Percentiles rank a stretch among this genome's conserved stretches.
phyloP scores from a whole-genome alignment of 2,329 filamentous ascomycete genomes.

The Hypoxylon sp. region DNA sequence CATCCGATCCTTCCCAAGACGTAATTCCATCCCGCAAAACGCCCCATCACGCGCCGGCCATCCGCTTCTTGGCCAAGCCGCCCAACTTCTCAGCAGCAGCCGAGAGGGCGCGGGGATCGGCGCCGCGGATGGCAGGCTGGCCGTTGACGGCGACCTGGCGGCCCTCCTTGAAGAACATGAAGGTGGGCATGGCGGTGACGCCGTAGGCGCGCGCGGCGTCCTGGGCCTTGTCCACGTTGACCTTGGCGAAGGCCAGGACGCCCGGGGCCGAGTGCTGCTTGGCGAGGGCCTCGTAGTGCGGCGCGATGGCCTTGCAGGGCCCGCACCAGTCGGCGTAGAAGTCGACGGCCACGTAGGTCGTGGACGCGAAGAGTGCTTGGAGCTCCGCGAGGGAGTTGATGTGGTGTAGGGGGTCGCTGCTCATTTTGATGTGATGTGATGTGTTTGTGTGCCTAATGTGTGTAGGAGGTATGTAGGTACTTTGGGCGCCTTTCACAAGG shows the following conservation, averaged over 20 bases:
- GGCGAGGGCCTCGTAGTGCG: slow-evolving; percentile 66
- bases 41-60: slow-evolving; percentile 32
- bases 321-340: slow-evolving; percentile 74
- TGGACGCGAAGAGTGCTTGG: slow-evolving; percentile 62
- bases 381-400: slow-evolving; percentile 64
- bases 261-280: slow-evolving; percentile 57
- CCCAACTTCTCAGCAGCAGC: slow-evolving; percentile 57
- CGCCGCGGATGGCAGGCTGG: slow-evolving; percentile 56
- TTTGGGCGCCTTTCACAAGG: neutral
- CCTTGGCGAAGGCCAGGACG: slow-evolving; percentile 68
- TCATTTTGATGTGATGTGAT: slow-evolving; percentile 20
- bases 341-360: slow-evolving; percentile 68
- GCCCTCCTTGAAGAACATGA: slow-evolving; percentile 72
- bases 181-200: slow-evolving; percentile 71
- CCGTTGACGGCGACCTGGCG: slow-evolving; percentile 61
- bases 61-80: slow-evolving; percentile 56
- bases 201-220: slow-evolving; percentile 65
- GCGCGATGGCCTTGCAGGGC: slow-evolving; percentile 72
- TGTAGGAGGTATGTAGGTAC: neutral
- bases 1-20: neutral
- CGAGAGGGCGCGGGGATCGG: slow-evolving; percentile 52
- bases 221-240: slow-evolving; percentile 70
- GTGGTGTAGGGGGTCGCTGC: slow-evolving; percentile 52
- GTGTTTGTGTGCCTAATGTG: neutral
- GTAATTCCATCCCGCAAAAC: neutral